Evolutionary conservation across 2,329 filamentous ascomycete genomes (phyloP).

Genomic region (Beauveria varroae): DNA sequence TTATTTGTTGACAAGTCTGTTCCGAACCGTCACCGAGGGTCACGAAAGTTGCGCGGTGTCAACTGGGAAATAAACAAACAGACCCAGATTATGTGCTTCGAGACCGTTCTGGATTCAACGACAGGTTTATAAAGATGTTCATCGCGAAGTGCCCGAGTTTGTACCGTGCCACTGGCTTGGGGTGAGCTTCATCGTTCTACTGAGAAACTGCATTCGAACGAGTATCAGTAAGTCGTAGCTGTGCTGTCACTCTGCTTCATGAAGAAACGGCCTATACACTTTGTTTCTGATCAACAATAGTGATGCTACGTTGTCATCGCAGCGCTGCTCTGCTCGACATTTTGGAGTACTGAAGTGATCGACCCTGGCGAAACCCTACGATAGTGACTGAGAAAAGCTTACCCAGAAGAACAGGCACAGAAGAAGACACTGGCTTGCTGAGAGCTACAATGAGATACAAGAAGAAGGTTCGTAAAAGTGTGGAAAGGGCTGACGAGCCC

Average conservation of each 20-base stretch:
- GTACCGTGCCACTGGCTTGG: too few relatives aligned
- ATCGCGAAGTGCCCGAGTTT: too few relatives aligned
- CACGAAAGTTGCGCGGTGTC: too few relatives aligned
- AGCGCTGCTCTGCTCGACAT: too few relatives aligned
- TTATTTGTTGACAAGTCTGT: too few relatives aligned
- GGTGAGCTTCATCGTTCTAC: not conserved
- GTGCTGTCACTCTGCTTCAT: not conserved
- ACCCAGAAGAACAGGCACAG: not conserved
- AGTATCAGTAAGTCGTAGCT: not conserved
- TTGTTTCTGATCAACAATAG: too few relatives aligned
- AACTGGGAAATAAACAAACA: too few relatives aligned
- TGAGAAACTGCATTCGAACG: not conserved
- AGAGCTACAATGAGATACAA: not conserved
- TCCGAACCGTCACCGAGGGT: not conserved
- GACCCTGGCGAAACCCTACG: not conserved
- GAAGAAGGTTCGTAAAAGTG: not conserved
- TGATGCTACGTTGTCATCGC: too few relatives aligned
- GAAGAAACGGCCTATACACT: not conserved
- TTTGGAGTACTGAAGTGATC: not conserved
- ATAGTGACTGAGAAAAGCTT: not conserved
- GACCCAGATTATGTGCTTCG: not conserved
- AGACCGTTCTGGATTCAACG: not conserved
- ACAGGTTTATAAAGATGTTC: not conserved
- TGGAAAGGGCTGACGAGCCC: not conserved
- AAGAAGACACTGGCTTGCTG: not conserved